Percentiles rank a stretch among this genome's conserved stretches.
These are phyloP conservation scores for Cicer pinnatifidum DNA, from an alignment of 306 rosid genomes.

Conservation along the genomic window DNA sequence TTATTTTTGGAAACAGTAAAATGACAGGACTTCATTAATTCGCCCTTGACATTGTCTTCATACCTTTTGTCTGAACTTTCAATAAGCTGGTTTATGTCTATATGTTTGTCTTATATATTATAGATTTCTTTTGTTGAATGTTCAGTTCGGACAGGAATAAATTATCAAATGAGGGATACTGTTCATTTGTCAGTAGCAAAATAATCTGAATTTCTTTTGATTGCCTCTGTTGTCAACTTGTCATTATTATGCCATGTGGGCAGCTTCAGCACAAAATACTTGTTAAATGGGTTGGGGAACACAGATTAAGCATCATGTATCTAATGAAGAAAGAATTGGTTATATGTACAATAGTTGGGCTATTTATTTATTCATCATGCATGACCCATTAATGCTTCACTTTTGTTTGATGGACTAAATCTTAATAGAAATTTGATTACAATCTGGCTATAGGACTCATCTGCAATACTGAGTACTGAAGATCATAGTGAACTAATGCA, in stretches of 20 bases:
- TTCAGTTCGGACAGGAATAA: no score
- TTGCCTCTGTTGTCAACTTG: no score
- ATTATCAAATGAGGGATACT: no score
- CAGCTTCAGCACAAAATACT: no score
- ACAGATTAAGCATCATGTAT: background rate
- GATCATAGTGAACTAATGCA: slow-evolving; percentile 77
- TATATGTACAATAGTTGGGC: background rate
- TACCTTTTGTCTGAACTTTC: slow-evolving; percentile 21
- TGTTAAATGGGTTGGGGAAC: no score
- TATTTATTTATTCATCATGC: slow-evolving; percentile 13
- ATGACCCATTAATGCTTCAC: slow-evolving; percentile 8
- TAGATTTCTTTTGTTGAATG: background rate
- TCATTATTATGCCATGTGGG: no score
- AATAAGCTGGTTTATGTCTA: slow-evolving; percentile 19
- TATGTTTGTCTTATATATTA: slow-evolving; percentile 1
- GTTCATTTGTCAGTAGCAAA: no score
- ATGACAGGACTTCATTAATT: background rate
- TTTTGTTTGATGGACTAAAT: slow-evolving; percentile 36
- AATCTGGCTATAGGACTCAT: slow-evolving; percentile 68
- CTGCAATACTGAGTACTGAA: slow-evolving; percentile 83
- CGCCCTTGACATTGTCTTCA: background rate
- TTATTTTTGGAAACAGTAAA: no score
- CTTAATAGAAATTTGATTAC: slow-evolving; percentile 29
- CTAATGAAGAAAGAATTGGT: background rate
- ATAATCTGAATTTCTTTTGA: no score